Evolutionary conservation across 208 protist genomes (phyloP).

Genomic region (Trypanosoma scelopori): DNA sequence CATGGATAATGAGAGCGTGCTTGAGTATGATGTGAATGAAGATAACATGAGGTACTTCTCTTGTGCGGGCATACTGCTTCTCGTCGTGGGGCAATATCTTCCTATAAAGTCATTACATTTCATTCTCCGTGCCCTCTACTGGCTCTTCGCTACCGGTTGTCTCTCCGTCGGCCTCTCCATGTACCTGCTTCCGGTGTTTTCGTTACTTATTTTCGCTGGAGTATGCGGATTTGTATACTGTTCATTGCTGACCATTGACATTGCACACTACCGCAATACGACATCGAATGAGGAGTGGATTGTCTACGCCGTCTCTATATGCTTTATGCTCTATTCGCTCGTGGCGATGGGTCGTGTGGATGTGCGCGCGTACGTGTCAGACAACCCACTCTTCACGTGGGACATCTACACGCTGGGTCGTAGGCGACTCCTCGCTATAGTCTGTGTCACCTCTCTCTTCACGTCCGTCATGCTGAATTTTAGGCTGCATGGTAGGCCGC

Average conservation of each 20-base stretch:
- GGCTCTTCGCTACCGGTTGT: conserved; percentile 35
- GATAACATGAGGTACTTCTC: conserved; percentile 18
- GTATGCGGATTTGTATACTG: conserved; percentile 48
- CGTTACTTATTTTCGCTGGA: conserved; percentile 40
- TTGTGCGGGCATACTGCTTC: conserved; percentile 34
- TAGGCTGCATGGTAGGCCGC: conserved; percentile 46
- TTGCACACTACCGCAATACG: conserved; percentile 63
- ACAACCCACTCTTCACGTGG: conserved; percentile 38
- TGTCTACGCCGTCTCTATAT: conserved; percentile 27
- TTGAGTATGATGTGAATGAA: conserved; percentile 22
- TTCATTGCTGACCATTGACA: conserved; percentile 53
- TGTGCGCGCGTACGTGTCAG: conserved; percentile 11
- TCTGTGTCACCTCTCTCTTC: conserved; percentile 50
- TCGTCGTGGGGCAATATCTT: conserved; percentile 39
- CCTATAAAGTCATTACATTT: conserved; percentile 37
- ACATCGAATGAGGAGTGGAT: conserved; percentile 33
- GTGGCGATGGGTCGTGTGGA: conserved; percentile 20
- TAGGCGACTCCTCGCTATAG: conserved; percentile 52
- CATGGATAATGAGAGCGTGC: conserved; percentile 18
- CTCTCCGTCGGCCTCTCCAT: conserved; percentile 58
- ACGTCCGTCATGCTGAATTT: conserved; percentile 68
- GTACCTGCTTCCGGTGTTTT: conserved; percentile 50
- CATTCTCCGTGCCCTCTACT: conserved; percentile 45
- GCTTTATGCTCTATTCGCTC: conserved; percentile 33
- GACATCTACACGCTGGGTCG: conserved; percentile 65